These are phyloP conservation scores for Bipolaris gigantea DNA, from an alignment of 2,329 filamentous ascomycete genomes.

Conservation along the genomic window DNA sequence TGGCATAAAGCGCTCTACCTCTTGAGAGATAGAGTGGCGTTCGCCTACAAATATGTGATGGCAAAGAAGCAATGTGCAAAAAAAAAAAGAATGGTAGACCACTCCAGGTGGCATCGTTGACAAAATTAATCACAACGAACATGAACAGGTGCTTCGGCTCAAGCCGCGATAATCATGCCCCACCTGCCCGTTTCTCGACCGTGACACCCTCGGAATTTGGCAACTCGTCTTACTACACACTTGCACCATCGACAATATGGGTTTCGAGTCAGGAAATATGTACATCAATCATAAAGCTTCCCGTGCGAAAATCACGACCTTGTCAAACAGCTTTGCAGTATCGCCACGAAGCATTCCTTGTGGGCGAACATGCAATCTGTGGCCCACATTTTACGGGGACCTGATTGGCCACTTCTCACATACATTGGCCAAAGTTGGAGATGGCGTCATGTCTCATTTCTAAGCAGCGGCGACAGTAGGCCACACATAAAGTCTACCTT, in stretches of 20 bases:
- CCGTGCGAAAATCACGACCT: background rate
- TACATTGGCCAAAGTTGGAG: constrained; percentile 14
- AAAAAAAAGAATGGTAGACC: too few relatives aligned
- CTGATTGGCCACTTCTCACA: constrained; percentile 21
- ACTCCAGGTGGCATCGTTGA: too few relatives aligned
- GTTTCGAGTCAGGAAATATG: background rate
- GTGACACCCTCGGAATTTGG: background rate
- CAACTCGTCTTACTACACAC: background rate
- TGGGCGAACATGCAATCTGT: background rate
- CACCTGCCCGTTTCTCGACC: too few relatives aligned
- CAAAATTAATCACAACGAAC: too few relatives aligned
- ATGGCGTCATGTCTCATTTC: constrained; percentile 32
- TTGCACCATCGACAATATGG: background rate
- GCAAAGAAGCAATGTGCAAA: too few relatives aligned
- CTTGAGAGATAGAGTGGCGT: too few relatives aligned
- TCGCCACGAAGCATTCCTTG: constrained; percentile 7
- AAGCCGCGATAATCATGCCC: too few relatives aligned
- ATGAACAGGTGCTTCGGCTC: too few relatives aligned
- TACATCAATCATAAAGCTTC: too few relatives aligned
- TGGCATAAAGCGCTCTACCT: too few relatives aligned
- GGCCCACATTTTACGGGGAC: background rate
- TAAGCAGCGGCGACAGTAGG: constrained; percentile 26
- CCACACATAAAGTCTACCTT: constrained; percentile 12
- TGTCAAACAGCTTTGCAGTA: background rate
- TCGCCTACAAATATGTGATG: too few relatives aligned